Evolutionary conservation across 768 basidiomycete genomes (phyloP).

Genomic region (Ephemerocybe angulata): DNA sequence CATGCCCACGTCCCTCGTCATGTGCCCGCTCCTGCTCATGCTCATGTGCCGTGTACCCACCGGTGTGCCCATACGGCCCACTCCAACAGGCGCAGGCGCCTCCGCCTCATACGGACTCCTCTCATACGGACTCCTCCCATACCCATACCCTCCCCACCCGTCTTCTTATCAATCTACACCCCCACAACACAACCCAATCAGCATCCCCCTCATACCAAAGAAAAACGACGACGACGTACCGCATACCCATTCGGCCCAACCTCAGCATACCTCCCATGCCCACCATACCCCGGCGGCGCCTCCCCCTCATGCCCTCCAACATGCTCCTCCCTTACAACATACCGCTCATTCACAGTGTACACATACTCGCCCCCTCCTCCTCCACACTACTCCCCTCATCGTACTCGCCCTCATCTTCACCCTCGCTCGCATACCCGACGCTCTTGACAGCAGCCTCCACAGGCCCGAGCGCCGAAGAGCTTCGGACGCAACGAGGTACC

Average conservation of each 20-base stretch:
- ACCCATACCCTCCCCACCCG: too few relatives aligned
- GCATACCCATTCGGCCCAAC: conserved; percentile 54
- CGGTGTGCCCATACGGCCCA: too few relatives aligned
- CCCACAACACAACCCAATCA: too few relatives aligned
- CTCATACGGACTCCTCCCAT: too few relatives aligned
- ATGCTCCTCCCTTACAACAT: conserved; percentile 11
- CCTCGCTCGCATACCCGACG: conserved; percentile 75
- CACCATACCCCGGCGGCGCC: conserved; percentile 62
- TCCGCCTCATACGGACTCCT: too few relatives aligned
- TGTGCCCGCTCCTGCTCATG: too few relatives aligned
- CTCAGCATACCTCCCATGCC: conserved; percentile 40
- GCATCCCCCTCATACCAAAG: too few relatives aligned
- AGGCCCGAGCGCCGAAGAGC: conserved; percentile 89
- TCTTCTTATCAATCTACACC: too few relatives aligned
- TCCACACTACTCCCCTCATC: conserved; percentile 34
- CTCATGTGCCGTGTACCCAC: too few relatives aligned
- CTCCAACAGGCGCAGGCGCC: too few relatives aligned
- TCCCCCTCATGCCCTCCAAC: conserved; percentile 24
- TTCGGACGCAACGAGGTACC: conserved; percentile 93
- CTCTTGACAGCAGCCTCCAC: conserved; percentile 89
- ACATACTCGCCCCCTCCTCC: conserved; percentile 32
- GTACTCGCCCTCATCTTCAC: conserved; percentile 68
- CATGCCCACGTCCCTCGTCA: too few relatives aligned
- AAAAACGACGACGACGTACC: conserved; percentile 53
- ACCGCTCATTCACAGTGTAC: conserved; percentile 30